Base-by-base conservation (phyloP, 495 filamentous ascomycete species). In the Tuber calosporum region DNA sequence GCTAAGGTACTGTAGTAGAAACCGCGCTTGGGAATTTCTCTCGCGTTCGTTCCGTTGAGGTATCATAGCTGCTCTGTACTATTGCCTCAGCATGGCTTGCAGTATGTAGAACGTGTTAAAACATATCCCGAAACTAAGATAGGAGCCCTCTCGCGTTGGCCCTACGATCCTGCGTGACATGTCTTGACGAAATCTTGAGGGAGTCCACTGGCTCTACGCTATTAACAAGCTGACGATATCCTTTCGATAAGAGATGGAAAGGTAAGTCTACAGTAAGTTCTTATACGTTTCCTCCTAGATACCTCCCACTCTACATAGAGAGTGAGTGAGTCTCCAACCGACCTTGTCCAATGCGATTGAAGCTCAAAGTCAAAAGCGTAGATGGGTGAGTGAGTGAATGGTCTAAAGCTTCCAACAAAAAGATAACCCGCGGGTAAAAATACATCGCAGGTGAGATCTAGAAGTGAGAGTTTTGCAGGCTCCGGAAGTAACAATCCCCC, bases 1-100 rank as follows among this genome's bases (percentile, higher is more conserved):
- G 79, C 87, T 89, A 75, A 90, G 89, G 69, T 88, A 92, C 76
- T 92, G 90, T 88, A 92, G 77, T 92, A 90, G 80, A 92, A 92
- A 34, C 90, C 89, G 41, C 89, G 87, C 11, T 92, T 84, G 1
- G 90, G 89, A 68, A 89, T 89, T 53, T 76, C 70, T n/a, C 89
- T 85, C 43, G 87, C 85, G 69, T 85, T 85, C 87, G 92, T 91
- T 15, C 88, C 88, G 73, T 90, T 86, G 20, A 92, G 84, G 81
- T 91, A 91, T n/a, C n/a, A n/a, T n/a, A n/a, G 13, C 85, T 85
- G 48, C 84, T 89, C 30, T n/a, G 91, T 89, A 1, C 89, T 91
- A 67, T 84, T 81, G n/a, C n/a, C 75, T 91, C 89, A 74, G 89
- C 87, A 77, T 92, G 92, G 70, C 87, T 87, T 6, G 90, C 91